phyloP scores from a whole-genome alignment of 1,284 basidiomycete genomes.

The Trichosporon ovoides region DNA sequence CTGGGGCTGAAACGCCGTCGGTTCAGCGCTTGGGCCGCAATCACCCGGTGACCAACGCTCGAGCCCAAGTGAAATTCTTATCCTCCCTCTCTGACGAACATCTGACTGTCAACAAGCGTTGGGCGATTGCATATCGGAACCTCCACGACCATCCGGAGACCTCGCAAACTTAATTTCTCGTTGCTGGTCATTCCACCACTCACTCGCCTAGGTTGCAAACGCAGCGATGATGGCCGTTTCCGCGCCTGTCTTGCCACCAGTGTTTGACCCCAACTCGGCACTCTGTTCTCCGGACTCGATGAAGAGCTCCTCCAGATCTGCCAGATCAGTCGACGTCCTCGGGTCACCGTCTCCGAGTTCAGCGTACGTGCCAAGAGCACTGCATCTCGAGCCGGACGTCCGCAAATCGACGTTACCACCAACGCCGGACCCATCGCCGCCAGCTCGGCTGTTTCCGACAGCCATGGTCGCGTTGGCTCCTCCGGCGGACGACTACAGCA shows the following conservation, averaged over 20 bases:
- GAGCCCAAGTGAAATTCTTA: conserved; percentile 4
- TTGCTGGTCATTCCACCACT: background rate
- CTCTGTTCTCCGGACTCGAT: background rate
- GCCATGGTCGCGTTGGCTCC: conserved; percentile 31
- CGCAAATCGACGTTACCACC: conserved; percentile 27
- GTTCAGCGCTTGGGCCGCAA: conserved; percentile 4
- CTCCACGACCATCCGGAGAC: background rate
- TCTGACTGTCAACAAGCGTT: background rate
- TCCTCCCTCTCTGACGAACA: background rate
- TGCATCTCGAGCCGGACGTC: conserved; percentile 15
- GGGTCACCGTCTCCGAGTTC: background rate
- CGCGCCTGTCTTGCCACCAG: conserved; percentile 15
- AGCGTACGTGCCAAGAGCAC: background rate
- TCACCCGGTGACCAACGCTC: conserved; percentile 1
- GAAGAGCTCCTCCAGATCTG: background rate
- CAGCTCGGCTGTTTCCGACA: conserved; percentile 6
- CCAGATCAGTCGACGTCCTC: conserved; percentile 4
- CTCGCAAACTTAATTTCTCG: background rate
- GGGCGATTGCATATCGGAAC: background rate
- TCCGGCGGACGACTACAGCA: conserved; percentile 21
- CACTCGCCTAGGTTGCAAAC: background rate
- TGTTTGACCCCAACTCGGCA: conserved; percentile 8
- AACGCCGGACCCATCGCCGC: conserved; percentile 34
- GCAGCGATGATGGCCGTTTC: conserved; percentile 22
- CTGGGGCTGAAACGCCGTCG: conserved; percentile 4